Conservation (phyloP, 805 yeast genomes). For the Lachancea dasiensis region DNA sequence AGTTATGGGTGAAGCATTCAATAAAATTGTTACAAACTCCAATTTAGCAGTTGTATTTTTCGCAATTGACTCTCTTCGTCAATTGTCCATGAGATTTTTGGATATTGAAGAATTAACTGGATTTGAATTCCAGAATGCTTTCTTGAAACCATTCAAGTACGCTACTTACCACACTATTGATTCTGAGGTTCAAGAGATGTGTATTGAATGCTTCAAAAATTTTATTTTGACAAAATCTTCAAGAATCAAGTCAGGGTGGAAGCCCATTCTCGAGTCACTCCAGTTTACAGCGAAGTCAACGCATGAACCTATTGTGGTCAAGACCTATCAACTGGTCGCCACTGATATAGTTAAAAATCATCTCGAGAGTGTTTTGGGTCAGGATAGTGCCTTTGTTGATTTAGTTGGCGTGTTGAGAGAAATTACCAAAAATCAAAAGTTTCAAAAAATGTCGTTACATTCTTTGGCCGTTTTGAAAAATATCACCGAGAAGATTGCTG, state of each 20-base stretch:
- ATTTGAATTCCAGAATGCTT: constrained; percentile 92
- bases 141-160: constrained; percentile 82
- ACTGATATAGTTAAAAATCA: constrained; percentile 56
- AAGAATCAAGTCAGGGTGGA: constrained; percentile 90
- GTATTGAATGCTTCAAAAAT: constrained; percentile 80
- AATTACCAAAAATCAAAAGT: constrained; percentile 76
- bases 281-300: constrained; percentile 58
- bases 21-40: constrained; percentile 72
- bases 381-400: constrained; percentile 57
- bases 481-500: constrained; percentile 55
- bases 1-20: constrained; percentile 85
- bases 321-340: constrained; percentile 54
- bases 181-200: constrained; percentile 76
- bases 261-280: constrained; percentile 73
- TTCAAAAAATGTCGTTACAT: constrained; percentile 74
- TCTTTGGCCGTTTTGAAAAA: constrained; percentile 68
- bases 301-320: constrained; percentile 52
- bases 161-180: constrained; percentile 64
- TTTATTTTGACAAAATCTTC: constrained; percentile 72
- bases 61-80: constrained; percentile 92
- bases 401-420: constrained; percentile 72
- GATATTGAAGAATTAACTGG: constrained; percentile 92
- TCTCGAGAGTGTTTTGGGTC: constrained; percentile 55
- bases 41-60: constrained; percentile 76
- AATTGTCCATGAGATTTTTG: constrained; percentile 83